Percentiles rank a stretch among this genome's conserved stretches.
phyloP scores from a whole-genome alignment of 2,329 filamentous ascomycete species.

The Hypomyces perniciosus region DNA sequence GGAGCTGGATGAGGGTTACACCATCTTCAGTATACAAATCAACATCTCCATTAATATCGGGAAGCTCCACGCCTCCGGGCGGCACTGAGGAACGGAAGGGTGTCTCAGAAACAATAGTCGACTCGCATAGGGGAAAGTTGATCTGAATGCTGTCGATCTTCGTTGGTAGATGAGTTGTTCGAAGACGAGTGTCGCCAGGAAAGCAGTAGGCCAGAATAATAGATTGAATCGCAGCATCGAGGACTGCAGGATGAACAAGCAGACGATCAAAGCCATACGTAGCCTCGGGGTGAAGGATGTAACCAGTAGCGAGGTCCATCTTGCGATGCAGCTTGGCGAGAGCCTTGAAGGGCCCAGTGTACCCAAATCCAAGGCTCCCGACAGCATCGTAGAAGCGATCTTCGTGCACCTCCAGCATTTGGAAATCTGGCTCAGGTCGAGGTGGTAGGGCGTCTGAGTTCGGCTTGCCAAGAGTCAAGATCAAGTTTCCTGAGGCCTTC shows the following conservation, averaged over 20 bases:
- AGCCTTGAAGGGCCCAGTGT: slow-evolving; percentile 16
- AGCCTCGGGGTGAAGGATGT: neutral
- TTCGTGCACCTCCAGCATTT: slow-evolving; percentile 17
- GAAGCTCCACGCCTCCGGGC: neutral
- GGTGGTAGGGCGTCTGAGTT: slow-evolving; percentile 14
- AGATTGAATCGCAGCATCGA: slow-evolving; percentile 29
- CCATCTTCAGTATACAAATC: slow-evolving; percentile 14
- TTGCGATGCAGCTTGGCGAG: slow-evolving; percentile 13
- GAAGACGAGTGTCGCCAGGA: slow-evolving; percentile 26
- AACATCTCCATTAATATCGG: slow-evolving; percentile 4
- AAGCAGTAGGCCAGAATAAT: slow-evolving; percentile 23
- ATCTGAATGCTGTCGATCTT: slow-evolving; percentile 18
- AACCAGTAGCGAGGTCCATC: slow-evolving; percentile 7
- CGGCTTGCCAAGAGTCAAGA: slow-evolving; percentile 16
- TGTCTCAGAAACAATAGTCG: neutral
- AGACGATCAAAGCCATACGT: neutral
- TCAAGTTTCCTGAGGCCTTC: slow-evolving; percentile 11
- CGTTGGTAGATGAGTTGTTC: slow-evolving; percentile 25
- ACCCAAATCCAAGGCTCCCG: slow-evolving; percentile 16
- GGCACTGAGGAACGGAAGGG: neutral
- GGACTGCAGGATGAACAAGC: slow-evolving; percentile 26
- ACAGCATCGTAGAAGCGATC: slow-evolving; percentile 18
- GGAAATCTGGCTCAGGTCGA: slow-evolving; percentile 11
- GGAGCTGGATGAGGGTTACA: slow-evolving; percentile 14
- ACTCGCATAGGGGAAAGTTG: slow-evolving; percentile 9